Evolutionary conservation across 768 basidiomycete species (phyloP).

Genomic region (Lentinula sp.): DNA sequence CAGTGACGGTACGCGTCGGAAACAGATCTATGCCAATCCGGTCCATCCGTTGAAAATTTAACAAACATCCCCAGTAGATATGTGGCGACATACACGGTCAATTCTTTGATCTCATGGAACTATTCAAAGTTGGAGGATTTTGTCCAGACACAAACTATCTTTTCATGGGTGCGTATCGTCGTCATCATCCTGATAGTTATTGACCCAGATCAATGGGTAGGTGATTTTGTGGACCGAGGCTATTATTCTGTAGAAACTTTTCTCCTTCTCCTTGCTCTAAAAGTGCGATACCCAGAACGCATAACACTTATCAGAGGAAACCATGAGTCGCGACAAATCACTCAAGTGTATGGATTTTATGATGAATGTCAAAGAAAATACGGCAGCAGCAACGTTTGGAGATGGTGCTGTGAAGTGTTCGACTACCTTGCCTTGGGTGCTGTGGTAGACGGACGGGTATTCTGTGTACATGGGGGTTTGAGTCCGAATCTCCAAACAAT

Average conservation of each 20-base stretch:
- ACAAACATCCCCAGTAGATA: constrained; percentile 39
- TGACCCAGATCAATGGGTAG: constrained; percentile 34
- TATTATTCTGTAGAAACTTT: constrained; percentile 98
- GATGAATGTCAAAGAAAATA: constrained; percentile 98
- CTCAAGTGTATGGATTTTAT: constrained; percentile 91
- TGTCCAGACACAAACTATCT: constrained; percentile 94
- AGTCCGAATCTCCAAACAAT: constrained; percentile 48
- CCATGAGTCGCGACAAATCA: constrained; percentile 97
- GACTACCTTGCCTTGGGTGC: constrained; percentile 94
- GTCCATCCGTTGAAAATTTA: constrained; percentile 10
- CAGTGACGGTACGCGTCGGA: constrained; percentile 66
- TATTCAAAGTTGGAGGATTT: constrained; percentile 88
- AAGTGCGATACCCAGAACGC: constrained; percentile 95
- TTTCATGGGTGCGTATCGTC: constrained; percentile 74
- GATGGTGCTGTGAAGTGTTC: constrained; percentile 98
- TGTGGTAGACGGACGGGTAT: constrained; percentile 85
- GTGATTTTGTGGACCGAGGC: constrained; percentile 97
- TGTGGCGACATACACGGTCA: constrained; percentile 98
- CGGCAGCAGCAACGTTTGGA: constrained; percentile 90
- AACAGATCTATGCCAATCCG: neutral
- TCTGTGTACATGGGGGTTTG: constrained; percentile 64
- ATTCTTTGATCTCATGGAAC: constrained; percentile 93
- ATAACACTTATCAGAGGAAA: constrained; percentile 97
- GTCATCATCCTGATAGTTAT: neutral
- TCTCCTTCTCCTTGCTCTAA: constrained; percentile 88